Base-by-base conservation (phyloP, 768 basidiomycete genomes). In the Saitozyma podzolica region DNA sequence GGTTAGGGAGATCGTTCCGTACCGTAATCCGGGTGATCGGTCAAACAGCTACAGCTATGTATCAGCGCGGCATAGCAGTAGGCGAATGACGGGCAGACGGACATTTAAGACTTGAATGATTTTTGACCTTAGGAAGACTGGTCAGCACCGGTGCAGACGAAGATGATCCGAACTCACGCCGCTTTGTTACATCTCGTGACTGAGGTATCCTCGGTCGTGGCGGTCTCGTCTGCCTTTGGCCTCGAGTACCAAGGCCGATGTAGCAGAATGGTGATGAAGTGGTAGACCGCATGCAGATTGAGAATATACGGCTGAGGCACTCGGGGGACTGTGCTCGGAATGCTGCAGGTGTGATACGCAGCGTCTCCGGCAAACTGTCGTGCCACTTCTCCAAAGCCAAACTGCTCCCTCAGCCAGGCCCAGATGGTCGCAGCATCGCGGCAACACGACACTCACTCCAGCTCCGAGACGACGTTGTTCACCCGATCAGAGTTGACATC, bases 21-120 rank as follows among this genome's bases (percentile, higher is more conserved):
- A 86, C 20, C 86, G 84, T 17, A 88, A 79, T 0, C 81, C 81
- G 66, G 86, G 87, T n/a, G 83, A 80, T 10, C 77, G 68, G 41
- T 83, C 82, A 83, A 84, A 87, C 2, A 74, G 56, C 66, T 70
- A 54, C 20, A 41, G 50, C 29, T 29, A 29, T 29, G 17, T 13
- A 19, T 50, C 50, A 50, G 50, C 50, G 10, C 10, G 9, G 17
- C 9, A 17, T 29, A 10, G 50, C 17, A 10, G 11, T 9, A 9
- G 17, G 11, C 29, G 9, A 29, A 50, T 50, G 29, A 50, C 50
- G 9, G 17, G 29, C 9, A 29, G 29, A 11, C 50, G 17, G 17
- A 29, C 47, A 48, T 48, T 17, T 48, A 13, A 11, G 17, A 29
- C 10, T 9, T 29, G 50, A 11, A 9, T 50, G 29, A n/a, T 50